Percentiles rank a stretch among this genome's conserved stretches.
Conservation (phyloP, 2,329 filamentous ascomycete species). For the Furcasterigmium furcatum region DNA sequence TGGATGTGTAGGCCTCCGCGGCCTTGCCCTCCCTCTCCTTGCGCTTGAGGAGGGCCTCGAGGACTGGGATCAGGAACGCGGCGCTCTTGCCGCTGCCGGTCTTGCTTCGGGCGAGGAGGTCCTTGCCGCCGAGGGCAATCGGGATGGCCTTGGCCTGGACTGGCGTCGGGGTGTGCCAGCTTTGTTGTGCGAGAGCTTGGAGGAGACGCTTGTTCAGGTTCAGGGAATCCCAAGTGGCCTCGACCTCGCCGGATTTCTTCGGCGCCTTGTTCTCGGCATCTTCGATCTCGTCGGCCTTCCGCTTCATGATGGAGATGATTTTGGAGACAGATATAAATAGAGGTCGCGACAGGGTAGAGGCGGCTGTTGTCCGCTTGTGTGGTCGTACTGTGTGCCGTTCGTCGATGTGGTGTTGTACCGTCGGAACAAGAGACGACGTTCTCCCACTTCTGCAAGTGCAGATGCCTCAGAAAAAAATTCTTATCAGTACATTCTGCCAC, state of each 20-base stretch:
- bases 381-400: no score
- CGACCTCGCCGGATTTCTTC: conserved; percentile 20
- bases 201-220: conserved; percentile 81
- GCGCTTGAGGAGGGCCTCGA: conserved; percentile 77
- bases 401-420: no score
- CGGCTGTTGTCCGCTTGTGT: no score
- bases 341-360: no score
- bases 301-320: conserved; percentile 46
- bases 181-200: conserved; percentile 80
- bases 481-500: no score
- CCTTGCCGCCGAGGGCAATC: conserved; percentile 79
- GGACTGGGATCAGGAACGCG: conserved; percentile 88
- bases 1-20: conserved; percentile 50
- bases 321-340: no score
- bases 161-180: conserved; percentile 81
- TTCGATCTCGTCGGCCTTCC: conserved; percentile 57
- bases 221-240: conserved; percentile 66
- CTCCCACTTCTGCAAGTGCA: no score
- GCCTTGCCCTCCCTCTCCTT: conserved; percentile 45
- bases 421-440: no score
- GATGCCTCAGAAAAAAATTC: no score
- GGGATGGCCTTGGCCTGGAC: conserved; percentile 89
- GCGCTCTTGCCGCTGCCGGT: conserved; percentile 97
- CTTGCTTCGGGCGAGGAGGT: conserved; percentile 88
- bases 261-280: conserved; percentile 34